Evolutionary conservation across 1,284 basidiomycete species (phyloP).

Genomic region (Clitocybe nebularis): DNA sequence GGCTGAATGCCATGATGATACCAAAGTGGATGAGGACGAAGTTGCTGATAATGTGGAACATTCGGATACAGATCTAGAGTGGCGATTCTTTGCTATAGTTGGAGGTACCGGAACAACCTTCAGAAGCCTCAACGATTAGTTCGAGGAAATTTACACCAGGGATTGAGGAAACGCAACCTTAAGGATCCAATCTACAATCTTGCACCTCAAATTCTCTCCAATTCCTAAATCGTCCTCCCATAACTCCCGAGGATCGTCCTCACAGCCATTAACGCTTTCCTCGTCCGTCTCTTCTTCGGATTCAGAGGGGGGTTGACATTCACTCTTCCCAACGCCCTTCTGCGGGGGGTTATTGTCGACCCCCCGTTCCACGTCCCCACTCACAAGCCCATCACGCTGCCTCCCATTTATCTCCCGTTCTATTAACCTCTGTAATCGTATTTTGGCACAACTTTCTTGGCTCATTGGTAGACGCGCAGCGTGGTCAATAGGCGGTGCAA

Average conservation of each 20-base stretch:
- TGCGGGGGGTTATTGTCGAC: background rate
- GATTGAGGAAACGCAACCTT: slow-evolving; percentile 25
- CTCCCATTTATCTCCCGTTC: slow-evolving; percentile 36
- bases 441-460: slow-evolving; percentile 38
- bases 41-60: slow-evolving; percentile 14
- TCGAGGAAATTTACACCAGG: background rate
- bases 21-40: slow-evolving; percentile 12
- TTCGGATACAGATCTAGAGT: too few species aligned
- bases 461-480: slow-evolving; percentile 31
- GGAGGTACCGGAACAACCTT: slow-evolving; percentile 20
- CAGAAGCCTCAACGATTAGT: background rate
- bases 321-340: background rate
- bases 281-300: slow-evolving; percentile 9
- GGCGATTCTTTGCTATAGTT: slow-evolving; percentile 10
- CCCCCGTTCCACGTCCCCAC: slow-evolving; percentile 1
- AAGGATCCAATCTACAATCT: slow-evolving; percentile 39
- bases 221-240: slow-evolving; percentile 21
- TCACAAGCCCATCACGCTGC: slow-evolving; percentile 25
- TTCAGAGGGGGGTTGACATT: too few species aligned
- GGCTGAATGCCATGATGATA: background rate
- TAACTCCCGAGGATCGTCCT: background rate
- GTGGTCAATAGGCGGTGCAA: slow-evolving; percentile 45
- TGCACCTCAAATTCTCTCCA: slow-evolving; percentile 25
- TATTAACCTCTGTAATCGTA: slow-evolving; percentile 37
- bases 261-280: slow-evolving; percentile 4